Evolutionary conservation across 257 asterid species (phyloP), one percentile per base, ranked within the genome.

Genomic region (Jaltomata sinuosa): DNA sequence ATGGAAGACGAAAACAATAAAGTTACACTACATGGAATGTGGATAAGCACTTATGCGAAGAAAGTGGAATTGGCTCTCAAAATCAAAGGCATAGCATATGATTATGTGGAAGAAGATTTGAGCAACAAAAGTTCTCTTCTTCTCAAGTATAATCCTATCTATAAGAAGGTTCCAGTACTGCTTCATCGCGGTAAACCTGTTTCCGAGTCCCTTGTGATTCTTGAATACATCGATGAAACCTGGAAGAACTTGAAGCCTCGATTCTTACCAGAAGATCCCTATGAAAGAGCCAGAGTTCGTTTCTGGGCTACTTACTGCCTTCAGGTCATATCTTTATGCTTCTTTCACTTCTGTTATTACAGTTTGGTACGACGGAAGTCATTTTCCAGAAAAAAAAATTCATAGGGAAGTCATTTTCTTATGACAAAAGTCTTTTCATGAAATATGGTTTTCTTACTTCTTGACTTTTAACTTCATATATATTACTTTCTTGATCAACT

Each of bases 21-120:
- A 8, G 90, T 89, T 40, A 32, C 54, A 80, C 83, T 90, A 8
- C 87, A 88, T 76, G 94, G 91, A 50, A 80, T 65, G 53, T 89
- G 91, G 91, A 68, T 83, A n/a, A 91, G 92, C 89, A 79, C 88
- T 68, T 91, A 67, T 64, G 85, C 50, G 3, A 85, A 87, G 87
- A 88, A 87, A 79, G 92, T 91, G 15, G 89, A 90, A 67, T 81
- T 90, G 64, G 93, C 93, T 81, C 88, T 90, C 74, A 90, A 90
- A 72, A 69, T 89, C 85, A 91, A 91, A 87, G 91, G 93, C 57
- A 85, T 88, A 45, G 62, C 89, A 10, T 91, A 47, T 77, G 90
- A 85, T 3, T 90, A 89, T 52, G 88, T 91, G 0, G 91, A 89
- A 81, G 92, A 91, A 83, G 84, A 91, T 86, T 64, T 88, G 83